Evolutionary conservation across 2,329 filamentous ascomycete genomes (phyloP), one percentile per base, ranked within the genome.

Genomic region (Paramyrothecium roridum): DNA sequence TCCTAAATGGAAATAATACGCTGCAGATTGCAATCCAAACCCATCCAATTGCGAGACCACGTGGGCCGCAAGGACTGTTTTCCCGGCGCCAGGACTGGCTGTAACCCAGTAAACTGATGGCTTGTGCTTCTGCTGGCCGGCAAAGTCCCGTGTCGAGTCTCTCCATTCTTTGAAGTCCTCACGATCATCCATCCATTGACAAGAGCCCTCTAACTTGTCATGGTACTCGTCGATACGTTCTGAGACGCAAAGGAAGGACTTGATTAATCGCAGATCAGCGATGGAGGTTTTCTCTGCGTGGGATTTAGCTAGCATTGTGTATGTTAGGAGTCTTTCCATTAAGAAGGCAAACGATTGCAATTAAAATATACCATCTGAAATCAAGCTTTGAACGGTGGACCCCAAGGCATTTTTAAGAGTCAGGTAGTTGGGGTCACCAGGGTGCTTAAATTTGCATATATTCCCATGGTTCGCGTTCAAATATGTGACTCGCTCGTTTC

Each of bases 391-490:
- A 22, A 50, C 19, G n/a, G 19, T 11, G 23, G 48, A 3, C n/a
- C 20, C 48, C 11, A 70, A 48, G 6, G 63, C 59, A 51, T 70
- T 65, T 19, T 57, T 57, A 4, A 70, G 19, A 6, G 56, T 60
- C 3, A 64, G 48, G 45, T 68, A 67, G 13, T 65, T 67, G 3
- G 62, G 56, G 52, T 70, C 65, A 17, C 63, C 55, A 3, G 58
- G 62, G 26, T 55, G 60, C 1, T 61, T 57, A 48, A 70, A 71
- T 50, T 69, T 70, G 61, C 66, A 70, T 19, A 72, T 65, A 16
- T 64, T 57, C n/a, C 62, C 54, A 52, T 72, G 69, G 47, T 69
- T 62, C 10, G 68, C 66, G 47, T 66, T 62, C 8, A 70, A 52
- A 30, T 59, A 64, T 12, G 61, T 62, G 1, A 59, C 54, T 13